Base-by-base conservation (phyloP, 2,329 filamentous ascomycete genomes). In the Didymella arachidicola region DNA sequence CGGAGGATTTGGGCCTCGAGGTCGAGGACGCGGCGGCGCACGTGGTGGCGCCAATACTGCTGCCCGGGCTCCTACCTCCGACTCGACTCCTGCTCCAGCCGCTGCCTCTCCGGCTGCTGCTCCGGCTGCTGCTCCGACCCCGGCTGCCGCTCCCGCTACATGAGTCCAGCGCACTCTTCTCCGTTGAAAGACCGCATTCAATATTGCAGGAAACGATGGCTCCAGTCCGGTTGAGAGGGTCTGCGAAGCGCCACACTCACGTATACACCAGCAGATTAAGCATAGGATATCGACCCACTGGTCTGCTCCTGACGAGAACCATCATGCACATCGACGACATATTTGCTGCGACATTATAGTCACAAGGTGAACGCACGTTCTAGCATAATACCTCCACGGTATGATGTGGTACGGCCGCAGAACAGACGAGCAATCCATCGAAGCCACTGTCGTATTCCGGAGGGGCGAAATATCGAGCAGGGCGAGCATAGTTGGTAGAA, bases 1-100 rank as follows among this genome's bases (percentile, higher is more conserved):
- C 46, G 73, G 74, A 25, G 69, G 71, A 7, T 76, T 76, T 36
- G 66, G 62, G 12, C 66, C 75, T 29, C 67, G 75, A 36, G 75
- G 75, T 48, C 70, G 76, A 26, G 70, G 74, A 29, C 69, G 76
- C 39, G 72, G 73, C 48, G 68, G 72, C 38, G 71, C 68, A 12
- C 68, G 73, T 39, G 72, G 75, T 29, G 74, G 72, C 34, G 66
- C 58, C 8, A 70, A 72, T 51, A 52, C 47, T 30, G 61, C 48
- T 52, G 57, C 43, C 22, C 22, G 22, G 22, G 22, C 3, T 22
- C 22, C 22, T 22, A 22, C 22, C n/a, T n/a, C n/a, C 22, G 22
- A 22, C 22, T 22, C 22, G 2, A 22, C 22, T 22, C 22, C 22
- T 27, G 60, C 47, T 19, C 36, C 34, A 18, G 19, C 69, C n/a